Percentiles rank a stretch among this genome's conserved stretches.
Evolutionary conservation across 2,329 filamentous ascomycete genomes (phyloP).

Genomic region (Blastomyces emzantsi): DNA sequence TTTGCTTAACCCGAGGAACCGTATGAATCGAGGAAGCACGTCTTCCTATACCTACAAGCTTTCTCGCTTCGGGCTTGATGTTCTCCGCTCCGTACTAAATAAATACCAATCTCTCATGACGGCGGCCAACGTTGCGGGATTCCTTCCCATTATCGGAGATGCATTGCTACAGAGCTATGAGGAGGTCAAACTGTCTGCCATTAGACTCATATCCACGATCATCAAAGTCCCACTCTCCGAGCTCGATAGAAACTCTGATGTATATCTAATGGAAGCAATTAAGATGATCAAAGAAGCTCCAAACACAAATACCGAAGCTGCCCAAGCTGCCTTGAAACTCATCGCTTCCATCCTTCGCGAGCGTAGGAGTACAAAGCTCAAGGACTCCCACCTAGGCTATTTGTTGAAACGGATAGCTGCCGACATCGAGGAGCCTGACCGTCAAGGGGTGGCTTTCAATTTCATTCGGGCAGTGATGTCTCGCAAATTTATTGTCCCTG

Average conservation of each 20-base stretch:
- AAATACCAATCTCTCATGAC: constrained; percentile 77
- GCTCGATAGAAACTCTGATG: constrained; percentile 60
- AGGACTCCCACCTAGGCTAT: constrained; percentile 72
- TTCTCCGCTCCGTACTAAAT: constrained; percentile 74
- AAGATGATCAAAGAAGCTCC: constrained; percentile 68
- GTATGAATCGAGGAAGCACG: constrained; percentile 59
- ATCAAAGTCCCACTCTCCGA: constrained; percentile 70
- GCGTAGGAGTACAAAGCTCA: constrained; percentile 63
- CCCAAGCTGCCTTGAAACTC: constrained; percentile 82
- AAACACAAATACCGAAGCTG: constrained; percentile 70
- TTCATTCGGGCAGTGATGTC: constrained; percentile 83
- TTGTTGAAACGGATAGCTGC: constrained; percentile 73
- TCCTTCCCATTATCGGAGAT: constrained; percentile 83
- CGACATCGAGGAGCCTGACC: constrained; percentile 84
- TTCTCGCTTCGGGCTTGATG: constrained; percentile 75
- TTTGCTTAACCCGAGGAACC: constrained; percentile 64
- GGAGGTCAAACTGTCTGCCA: constrained; percentile 81
- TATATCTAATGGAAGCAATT: constrained; percentile 78
- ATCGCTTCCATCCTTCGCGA: constrained; percentile 78
- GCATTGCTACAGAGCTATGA: constrained; percentile 75
- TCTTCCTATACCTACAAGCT: constrained; percentile 82
- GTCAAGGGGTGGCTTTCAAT: constrained; percentile 88
- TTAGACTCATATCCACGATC: constrained; percentile 75
- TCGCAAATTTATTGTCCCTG: constrained; percentile 72
- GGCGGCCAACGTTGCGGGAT: constrained; percentile 68